phyloP scores from a whole-genome alignment of 495 filamentous ascomycete genomes.

The Lophiotrema nucula region DNA sequence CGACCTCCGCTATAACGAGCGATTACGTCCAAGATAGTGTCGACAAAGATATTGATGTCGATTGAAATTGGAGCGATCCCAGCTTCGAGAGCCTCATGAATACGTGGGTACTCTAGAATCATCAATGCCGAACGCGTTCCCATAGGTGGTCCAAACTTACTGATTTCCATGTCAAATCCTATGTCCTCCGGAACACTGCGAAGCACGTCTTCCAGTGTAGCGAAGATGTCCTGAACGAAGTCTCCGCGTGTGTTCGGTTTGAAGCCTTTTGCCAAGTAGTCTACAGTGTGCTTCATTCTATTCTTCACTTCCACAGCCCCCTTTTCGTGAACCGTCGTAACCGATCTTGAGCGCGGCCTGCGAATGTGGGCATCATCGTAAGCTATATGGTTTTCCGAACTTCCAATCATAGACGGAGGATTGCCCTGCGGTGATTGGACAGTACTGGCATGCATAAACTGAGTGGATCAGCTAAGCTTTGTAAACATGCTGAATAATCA shows the following conservation, averaged over 20 bases:
- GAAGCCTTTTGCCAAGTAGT: slow-evolving; percentile 11
- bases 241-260: slow-evolving; percentile 12
- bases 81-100: slow-evolving; percentile 7
- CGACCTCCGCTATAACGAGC: slow-evolving; percentile 2
- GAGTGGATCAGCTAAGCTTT: slow-evolving; percentile 1
- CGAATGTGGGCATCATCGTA: neutral
- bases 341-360: slow-evolving; percentile 5
- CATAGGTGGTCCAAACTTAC: neutral
- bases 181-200: slow-evolving; percentile 4
- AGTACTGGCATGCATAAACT: slow-evolving; percentile 9
- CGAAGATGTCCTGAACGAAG: slow-evolving; percentile 8
- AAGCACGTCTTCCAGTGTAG: slow-evolving; percentile 8
- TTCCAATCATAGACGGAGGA: neutral
- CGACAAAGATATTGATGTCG: slow-evolving; percentile 11
- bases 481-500: slow-evolving; percentile 2
- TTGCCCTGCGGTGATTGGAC: slow-evolving; percentile 4
- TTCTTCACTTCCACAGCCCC: slow-evolving; percentile 5
- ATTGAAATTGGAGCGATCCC: slow-evolving; percentile 8
- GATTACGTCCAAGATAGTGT: slow-evolving; percentile 4
- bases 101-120: slow-evolving; percentile 8
- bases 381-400: neutral
- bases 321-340: slow-evolving; percentile 2
- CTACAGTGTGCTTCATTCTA: slow-evolving; percentile 13
- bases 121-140: slow-evolving; percentile 6
- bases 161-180: slow-evolving; percentile 9